Evolutionary conservation across 1,284 basidiomycete species (phyloP).

Genomic region (Pyrrhoderma noxium): DNA sequence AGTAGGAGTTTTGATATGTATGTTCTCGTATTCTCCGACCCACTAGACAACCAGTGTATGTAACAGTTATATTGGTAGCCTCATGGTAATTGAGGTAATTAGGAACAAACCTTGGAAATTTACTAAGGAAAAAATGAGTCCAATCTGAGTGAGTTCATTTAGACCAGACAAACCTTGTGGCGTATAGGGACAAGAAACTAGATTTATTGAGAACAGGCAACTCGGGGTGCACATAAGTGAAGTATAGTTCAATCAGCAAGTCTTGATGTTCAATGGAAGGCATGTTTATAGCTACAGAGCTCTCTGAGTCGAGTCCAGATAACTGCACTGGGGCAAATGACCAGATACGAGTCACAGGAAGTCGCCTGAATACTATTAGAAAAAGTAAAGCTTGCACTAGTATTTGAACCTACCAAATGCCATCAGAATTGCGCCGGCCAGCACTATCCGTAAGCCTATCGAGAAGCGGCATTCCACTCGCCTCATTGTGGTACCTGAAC

Average conservation of each 20-base stretch:
- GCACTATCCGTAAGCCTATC: conserved; percentile 50
- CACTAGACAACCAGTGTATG: too few species aligned
- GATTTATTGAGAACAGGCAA: conserved; percentile 70
- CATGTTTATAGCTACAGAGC: conserved; percentile 34
- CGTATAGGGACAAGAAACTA: conserved; percentile 62
- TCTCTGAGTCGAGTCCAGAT: conserved; percentile 35
- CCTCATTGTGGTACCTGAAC: conserved; percentile 71
- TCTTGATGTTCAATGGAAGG: conserved; percentile 57
- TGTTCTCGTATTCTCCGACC: too few species aligned
- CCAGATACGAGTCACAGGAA: conserved; percentile 74
- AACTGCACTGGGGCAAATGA: conserved; percentile 40
- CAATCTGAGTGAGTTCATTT: background rate
- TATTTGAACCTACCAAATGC: conserved; percentile 7
- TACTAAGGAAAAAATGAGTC: background rate
- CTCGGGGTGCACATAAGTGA: conserved; percentile 73
- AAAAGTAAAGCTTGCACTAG: background rate
- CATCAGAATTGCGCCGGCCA: conserved; percentile 33
- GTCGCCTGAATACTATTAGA: conserved; percentile 39
- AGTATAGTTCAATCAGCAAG: conserved; percentile 66
- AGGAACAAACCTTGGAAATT: background rate
- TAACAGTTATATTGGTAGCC: conserved; percentile 12
- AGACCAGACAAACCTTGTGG: conserved; percentile 36
- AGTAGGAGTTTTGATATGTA: conserved; percentile 59
- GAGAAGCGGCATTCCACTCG: conserved; percentile 71
- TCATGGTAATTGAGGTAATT: conserved; percentile 29